Base-by-base conservation (phyloP, 257 asterid genomes). In the Solanum commersonii region DNA sequence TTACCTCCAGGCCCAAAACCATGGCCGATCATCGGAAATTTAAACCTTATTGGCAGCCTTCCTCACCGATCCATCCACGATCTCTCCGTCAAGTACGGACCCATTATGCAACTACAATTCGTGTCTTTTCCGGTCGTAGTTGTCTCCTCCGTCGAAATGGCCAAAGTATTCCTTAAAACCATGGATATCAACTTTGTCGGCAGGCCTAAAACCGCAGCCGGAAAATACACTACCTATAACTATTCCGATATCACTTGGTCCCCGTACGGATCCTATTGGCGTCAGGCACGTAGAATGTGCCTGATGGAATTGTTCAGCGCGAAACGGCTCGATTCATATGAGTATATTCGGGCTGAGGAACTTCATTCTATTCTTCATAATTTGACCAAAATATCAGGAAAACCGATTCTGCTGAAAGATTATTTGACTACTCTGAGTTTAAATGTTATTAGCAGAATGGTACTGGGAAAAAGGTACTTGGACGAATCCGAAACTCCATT, bases 161-260 rank as follows among this genome's bases (percentile, higher is more conserved):
- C 93, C 18, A 92, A 88, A 77, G 33, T 85, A 1, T 87, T 92
- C 87, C 91, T 92, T 29, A 92, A 92, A 81, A 83, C 92, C 35
- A 92, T 92, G 94, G 94, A 92, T 71, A 73, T 82, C 46, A 91
- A 34, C 6, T 91, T 92, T 46, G 91, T 67, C 8, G 90, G 85
- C 37, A 83, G 94, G 79, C 94, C 93, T 1, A 91, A 89, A 90
- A 89, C 90, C 0, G 93, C 94, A 0, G 94, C 94, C 0, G 94
- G 94, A 1, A 92, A 89, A 22, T 89, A 88, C 87, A 92, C 93
- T 4, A 90, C 94, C 10, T 92, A 90, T 4, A 92, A 92, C 23
- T 92, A 91, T 72, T 92, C 92, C n/a, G 90, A 91, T 46, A 91
- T 92, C 9, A 91, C 93, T 0, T 92, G 94, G 94, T 92, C 94